Percentiles rank a stretch among this genome's conserved stretches.
Conservation (phyloP, 768 basidiomycete species). For the Termitomyces sp. region DNA sequence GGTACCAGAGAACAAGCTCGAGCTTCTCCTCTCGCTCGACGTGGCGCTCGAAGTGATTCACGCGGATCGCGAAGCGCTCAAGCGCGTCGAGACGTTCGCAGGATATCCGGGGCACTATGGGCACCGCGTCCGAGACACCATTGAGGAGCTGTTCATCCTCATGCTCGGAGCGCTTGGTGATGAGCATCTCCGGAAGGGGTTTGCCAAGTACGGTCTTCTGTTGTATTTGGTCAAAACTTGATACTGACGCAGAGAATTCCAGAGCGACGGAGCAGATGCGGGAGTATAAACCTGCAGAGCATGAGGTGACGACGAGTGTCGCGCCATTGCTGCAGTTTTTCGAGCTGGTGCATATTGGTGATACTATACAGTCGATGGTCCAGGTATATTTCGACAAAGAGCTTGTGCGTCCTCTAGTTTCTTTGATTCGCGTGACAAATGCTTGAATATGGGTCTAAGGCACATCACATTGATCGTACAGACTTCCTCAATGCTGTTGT, state of each 20-base stretch:
- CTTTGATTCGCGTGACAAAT: background rate
- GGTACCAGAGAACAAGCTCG: slow-evolving; percentile 42
- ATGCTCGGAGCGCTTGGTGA: slow-evolving; percentile 75
- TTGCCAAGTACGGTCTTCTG: slow-evolving; percentile 52
- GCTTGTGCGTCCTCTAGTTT: slow-evolving; percentile 46
- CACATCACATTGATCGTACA: slow-evolving; percentile 83
- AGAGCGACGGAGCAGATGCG: slow-evolving; percentile 91
- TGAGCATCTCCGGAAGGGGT: slow-evolving; percentile 77
- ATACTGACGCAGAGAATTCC: background rate
- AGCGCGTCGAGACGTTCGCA: slow-evolving; percentile 87
- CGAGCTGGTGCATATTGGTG: slow-evolving; percentile 89
- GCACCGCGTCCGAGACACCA: slow-evolving; percentile 81
- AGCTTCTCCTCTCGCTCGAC: slow-evolving; percentile 89
- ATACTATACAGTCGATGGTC: slow-evolving; percentile 92
- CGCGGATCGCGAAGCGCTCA: slow-evolving; percentile 84
- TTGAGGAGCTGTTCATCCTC: slow-evolving; percentile 90
- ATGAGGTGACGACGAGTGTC: slow-evolving; percentile 74
- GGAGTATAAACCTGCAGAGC: slow-evolving; percentile 85
- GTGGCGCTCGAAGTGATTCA: slow-evolving; percentile 90
- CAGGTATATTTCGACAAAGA: slow-evolving; percentile 99
- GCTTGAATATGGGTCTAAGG: slow-evolving; percentile 33
- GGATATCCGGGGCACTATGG: slow-evolving; percentile 87
- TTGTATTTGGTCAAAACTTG: background rate
- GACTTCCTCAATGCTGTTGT: slow-evolving; percentile 93
- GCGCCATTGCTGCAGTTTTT: slow-evolving; percentile 96